Evolutionary conservation across 768 basidiomycete species (phyloP).

Genomic region (Trametes cingulata): DNA sequence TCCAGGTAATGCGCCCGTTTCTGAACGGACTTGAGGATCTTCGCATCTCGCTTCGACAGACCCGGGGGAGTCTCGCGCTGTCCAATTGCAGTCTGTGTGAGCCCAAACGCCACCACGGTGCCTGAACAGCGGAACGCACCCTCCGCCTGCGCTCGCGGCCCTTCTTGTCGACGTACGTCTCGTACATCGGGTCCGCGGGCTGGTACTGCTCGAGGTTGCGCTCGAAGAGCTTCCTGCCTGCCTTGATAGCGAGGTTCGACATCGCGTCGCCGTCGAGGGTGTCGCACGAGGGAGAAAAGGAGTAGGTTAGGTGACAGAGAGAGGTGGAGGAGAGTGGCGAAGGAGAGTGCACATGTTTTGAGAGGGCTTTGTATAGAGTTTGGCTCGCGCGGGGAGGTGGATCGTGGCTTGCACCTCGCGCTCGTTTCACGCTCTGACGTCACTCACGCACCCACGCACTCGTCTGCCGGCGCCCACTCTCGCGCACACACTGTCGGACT

Average conservation of each 20-base stretch:
- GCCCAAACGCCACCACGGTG: background rate
- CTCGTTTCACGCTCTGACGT: constrained; percentile 10
- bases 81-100: background rate
- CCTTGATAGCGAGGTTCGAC: constrained; percentile 36
- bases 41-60: constrained; percentile 71
- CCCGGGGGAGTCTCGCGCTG: constrained; percentile 76
- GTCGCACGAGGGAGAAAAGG: background rate
- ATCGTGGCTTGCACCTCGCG: constrained; percentile 5
- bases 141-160: constrained; percentile 60
- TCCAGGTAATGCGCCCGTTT: constrained; percentile 83
- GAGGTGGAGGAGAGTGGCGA: background rate
- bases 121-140: constrained; percentile 40
- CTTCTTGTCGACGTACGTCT: constrained; percentile 52
- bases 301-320: background rate
- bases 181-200: constrained; percentile 77
- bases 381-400: background rate
- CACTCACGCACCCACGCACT: background rate
- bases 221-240: constrained; percentile 61
- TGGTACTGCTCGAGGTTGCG: constrained; percentile 65
- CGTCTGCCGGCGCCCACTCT: background rate
- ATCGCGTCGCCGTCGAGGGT: constrained; percentile 9
- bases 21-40: constrained; percentile 73
- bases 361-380: background rate
- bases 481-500: background rate
- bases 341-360: background rate